These are phyloP conservation scores for Trichothecium sympodiale DNA, from an alignment of 2,329 filamentous ascomycete genomes.

Conservation along the genomic window DNA sequence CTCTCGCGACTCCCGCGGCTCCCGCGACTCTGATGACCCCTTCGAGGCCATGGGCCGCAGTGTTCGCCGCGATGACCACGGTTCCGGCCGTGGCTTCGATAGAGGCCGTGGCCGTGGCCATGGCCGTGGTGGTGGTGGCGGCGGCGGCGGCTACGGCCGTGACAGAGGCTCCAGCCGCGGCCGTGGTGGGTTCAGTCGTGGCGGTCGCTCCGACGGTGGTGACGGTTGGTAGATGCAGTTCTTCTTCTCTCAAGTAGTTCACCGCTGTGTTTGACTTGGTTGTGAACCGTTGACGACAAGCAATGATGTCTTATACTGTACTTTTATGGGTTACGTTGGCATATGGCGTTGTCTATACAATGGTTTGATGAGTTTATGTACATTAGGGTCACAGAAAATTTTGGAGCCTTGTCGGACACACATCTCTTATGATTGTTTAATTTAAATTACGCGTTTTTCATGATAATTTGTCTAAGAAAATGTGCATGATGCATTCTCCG, in stretches of 20 bases:
- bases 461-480: too few species aligned
- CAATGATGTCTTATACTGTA: background rate
- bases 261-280: too few species aligned
- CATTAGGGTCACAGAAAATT: too few species aligned
- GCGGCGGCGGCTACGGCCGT: slow-evolving; percentile 1
- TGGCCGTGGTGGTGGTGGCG: slow-evolving; percentile 3
- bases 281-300: background rate
- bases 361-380: too few species aligned
- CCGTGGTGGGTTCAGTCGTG: background rate
- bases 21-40: slow-evolving; percentile 8
- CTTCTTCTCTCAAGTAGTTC: too few species aligned
- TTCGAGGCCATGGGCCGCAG: slow-evolving; percentile 10
- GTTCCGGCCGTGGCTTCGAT: slow-evolving; percentile 1
- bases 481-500: too few species aligned
- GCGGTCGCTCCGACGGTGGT: slow-evolving; percentile 3
- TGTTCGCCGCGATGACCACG: slow-evolving; percentile 5
- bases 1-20: slow-evolving; percentile 9
- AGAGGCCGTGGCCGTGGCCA: slow-evolving; percentile 1
- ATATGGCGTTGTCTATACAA: too few species aligned
- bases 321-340: too few species aligned
- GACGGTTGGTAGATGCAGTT: slow-evolving; percentile 3
- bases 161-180: background rate
- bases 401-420: too few species aligned
- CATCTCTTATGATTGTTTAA: too few species aligned
- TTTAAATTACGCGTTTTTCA: too few species aligned